phyloP scores from a whole-genome alignment of 139 green algal species.

The Picocystis salinarum region DNA sequence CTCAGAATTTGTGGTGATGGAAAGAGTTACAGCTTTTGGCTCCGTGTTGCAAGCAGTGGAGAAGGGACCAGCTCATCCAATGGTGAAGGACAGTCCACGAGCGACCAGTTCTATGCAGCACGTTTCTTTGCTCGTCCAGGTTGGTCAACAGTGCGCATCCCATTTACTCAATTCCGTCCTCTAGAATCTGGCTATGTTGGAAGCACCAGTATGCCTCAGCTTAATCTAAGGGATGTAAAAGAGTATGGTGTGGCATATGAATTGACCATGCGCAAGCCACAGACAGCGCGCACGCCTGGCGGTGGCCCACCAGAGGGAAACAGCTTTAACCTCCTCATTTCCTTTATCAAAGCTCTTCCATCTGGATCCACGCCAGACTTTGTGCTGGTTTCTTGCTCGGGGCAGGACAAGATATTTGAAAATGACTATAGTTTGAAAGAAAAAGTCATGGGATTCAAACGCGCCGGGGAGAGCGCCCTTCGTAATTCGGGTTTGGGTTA shows the following conservation, averaged over 20 bases:
- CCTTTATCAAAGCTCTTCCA: slow-evolving; percentile 64
- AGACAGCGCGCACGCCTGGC: not conserved
- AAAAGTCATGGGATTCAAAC: slow-evolving; percentile 26
- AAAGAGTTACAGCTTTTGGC: slow-evolving; percentile 59
- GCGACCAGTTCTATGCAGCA: too few species aligned
- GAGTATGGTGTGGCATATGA: not conserved
- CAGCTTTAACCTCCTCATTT: slow-evolving; percentile 44
- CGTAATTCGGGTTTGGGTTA: slow-evolving; percentile 74
- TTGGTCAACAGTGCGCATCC: too few species aligned
- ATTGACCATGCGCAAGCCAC: not conserved
- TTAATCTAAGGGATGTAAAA: not conserved
- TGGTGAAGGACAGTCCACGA: too few species aligned
- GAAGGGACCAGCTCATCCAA: too few species aligned
- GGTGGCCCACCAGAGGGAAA: slow-evolving; percentile 4
- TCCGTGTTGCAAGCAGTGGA: too few species aligned
- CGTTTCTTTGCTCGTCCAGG: too few species aligned
- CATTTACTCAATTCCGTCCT: too few species aligned
- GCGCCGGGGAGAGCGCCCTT: slow-evolving; percentile 58
- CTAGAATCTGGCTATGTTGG: too few species aligned
- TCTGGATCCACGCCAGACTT: slow-evolving; percentile 72
- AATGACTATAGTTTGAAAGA: slow-evolving; percentile 19
- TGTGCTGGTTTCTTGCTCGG: slow-evolving; percentile 69
- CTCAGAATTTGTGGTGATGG: slow-evolving; percentile 57
- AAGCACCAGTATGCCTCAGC: too few species aligned
- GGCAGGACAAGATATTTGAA: slow-evolving; percentile 15